Evolutionary conservation across 768 basidiomycete species (phyloP).

Genomic region (Fibroporia radiculosa): DNA sequence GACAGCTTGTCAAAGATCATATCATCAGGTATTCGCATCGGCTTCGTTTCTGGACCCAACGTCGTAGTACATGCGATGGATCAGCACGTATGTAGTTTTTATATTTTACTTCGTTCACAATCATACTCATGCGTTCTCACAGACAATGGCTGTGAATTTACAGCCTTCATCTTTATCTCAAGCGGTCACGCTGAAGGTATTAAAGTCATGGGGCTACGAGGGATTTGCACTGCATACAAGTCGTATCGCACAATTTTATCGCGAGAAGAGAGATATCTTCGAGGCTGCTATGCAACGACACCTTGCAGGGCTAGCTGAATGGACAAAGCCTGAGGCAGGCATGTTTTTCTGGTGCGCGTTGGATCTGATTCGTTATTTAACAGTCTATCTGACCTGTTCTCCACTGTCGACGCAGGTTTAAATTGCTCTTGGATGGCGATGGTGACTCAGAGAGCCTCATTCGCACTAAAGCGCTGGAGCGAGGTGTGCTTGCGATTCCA

Average conservation of each 20-base stretch:
- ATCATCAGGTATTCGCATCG: slow-evolving; percentile 71
- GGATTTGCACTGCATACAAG: slow-evolving; percentile 66
- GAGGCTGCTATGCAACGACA: slow-evolving; percentile 68
- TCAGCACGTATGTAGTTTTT: slow-evolving; percentile 43
- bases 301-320: slow-evolving; percentile 70
- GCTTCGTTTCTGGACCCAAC: slow-evolving; percentile 73
- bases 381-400: not conserved
- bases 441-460: slow-evolving; percentile 68
- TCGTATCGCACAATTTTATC: slow-evolving; percentile 67
- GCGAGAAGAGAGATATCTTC: slow-evolving; percentile 67
- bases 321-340: slow-evolving; percentile 64
- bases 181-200: slow-evolving; percentile 47
- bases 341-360: slow-evolving; percentile 80
- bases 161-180: slow-evolving; percentile 62
- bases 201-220: slow-evolving; percentile 68
- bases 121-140: slow-evolving; percentile 8
- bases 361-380: not conserved
- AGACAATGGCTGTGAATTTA: slow-evolving; percentile 64
- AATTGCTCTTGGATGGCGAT: slow-evolving; percentile 36
- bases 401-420: slow-evolving; percentile 46
- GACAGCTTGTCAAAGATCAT: slow-evolving; percentile 86
- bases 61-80: slow-evolving; percentile 63
- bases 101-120: not conserved
- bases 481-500: slow-evolving; percentile 85
- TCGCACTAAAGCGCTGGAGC: slow-evolving; percentile 63